Percentiles rank a stretch among this genome's conserved stretches.
Evolutionary conservation across 164 flowering plant species (phyloP).

Genomic region (Dillenia suffruticosa): DNA sequence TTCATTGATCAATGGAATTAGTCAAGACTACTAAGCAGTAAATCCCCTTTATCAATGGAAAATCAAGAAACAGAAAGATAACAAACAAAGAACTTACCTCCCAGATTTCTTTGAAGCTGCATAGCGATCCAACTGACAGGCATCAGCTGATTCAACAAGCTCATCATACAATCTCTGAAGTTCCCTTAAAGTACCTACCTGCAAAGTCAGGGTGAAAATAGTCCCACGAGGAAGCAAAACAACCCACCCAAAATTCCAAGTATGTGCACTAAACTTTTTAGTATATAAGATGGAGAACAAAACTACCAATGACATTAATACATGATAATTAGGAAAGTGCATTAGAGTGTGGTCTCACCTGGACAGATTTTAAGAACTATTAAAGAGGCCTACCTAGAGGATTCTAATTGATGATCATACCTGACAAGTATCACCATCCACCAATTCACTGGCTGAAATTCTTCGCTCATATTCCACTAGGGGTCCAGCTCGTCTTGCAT

Average conservation of each 20-base stretch:
- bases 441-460: conserved; percentile 77
- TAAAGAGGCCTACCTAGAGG: background rate
- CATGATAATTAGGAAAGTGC: background rate
- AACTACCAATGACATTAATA: background rate
- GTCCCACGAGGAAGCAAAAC: conserved; percentile 2
- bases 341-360: background rate
- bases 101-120: conserved; percentile 56
- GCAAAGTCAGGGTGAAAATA: conserved; percentile 23
- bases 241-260: background rate
- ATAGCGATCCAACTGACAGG: conserved; percentile 74
- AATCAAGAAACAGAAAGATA: background rate
- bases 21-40: background rate
- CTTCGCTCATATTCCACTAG: conserved; percentile 85
- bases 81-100: conserved; percentile 39
- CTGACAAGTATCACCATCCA: conserved; percentile 86
- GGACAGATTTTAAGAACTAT: background rate
- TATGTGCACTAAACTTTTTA: background rate
- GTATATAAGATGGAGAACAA: background rate
- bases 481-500: conserved; percentile 56
- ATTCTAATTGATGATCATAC: conserved; percentile 21
- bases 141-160: conserved; percentile 72
- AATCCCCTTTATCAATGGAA: background rate
- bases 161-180: conserved; percentile 93
- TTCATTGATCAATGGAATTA: too few relatives aligned
- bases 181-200: conserved; percentile 71